Percentiles rank a stretch among this genome's conserved stretches.
Evolutionary conservation across 2,329 filamentous ascomycete genomes (phyloP).

Genomic region (Biscogniauxia marginata): DNA sequence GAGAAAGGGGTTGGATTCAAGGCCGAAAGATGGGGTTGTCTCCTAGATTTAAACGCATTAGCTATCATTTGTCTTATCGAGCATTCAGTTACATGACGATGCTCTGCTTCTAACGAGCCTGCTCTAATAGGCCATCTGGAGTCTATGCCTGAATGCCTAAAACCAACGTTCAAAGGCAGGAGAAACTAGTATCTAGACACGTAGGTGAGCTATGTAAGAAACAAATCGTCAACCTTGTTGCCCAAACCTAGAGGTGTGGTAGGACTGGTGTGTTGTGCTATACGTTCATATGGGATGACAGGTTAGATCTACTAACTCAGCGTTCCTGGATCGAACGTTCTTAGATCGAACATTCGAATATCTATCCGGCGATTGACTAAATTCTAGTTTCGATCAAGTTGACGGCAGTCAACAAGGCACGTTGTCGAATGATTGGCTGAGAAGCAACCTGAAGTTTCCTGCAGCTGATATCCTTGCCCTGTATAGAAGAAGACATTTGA

Average conservation of each 20-base stretch:
- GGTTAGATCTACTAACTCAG: background rate
- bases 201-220: background rate
- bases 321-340: background rate
- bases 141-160: background rate
- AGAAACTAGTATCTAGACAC: background rate
- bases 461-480: conserved; percentile 15
- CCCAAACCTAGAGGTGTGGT: background rate
- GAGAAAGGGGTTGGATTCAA: background rate
- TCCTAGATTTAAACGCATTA: background rate
- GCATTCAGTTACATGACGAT: background rate
- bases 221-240: background rate
- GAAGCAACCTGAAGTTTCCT: conserved; percentile 17
- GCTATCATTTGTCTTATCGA: background rate
- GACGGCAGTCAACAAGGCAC: conserved; percentile 17
- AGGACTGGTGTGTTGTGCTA: background rate
- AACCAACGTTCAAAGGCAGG: background rate
- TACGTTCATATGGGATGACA: background rate
- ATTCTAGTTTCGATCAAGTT: conserved; percentile 8
- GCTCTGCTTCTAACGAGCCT: background rate
- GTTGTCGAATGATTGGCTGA: conserved; percentile 31
- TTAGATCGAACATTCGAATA: background rate
- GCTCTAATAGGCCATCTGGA: background rate
- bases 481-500: background rate
- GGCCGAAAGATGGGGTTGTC: background rate
- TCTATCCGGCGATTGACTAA: background rate